Evolutionary conservation across 345 rosid genomes (phyloP), one percentile per base, ranked within the genome.

Genomic region (Citrus trifoliata): DNA sequence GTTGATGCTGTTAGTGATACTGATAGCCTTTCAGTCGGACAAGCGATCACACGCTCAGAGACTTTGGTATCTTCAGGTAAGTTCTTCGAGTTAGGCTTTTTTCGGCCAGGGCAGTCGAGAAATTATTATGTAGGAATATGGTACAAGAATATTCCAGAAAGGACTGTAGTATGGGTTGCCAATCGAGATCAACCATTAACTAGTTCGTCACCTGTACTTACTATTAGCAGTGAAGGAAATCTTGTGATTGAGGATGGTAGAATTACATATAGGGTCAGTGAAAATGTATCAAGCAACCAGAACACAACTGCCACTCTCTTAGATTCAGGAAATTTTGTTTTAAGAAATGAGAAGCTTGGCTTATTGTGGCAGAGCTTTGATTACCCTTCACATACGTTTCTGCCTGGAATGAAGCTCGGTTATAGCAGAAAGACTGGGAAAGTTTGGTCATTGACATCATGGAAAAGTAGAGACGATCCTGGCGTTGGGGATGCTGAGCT

Each of bases 281-380:
- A 73, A 3, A 73, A 56, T 33, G 1, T 59, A 66, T 22, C 30
- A 32, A 42, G 67, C 35, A 10, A 16, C 14, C 60, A 73, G n/a
- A 73, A 79, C 51, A 33, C 63, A 21, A 79, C 60, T 42, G 78
- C 53, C 6, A 27, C 46, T n/a, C 68, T 82, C 30, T 22, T 77
- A 68, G 77, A 83, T 71, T 73, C 79, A 3, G 85, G 81, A 22
- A 85, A 85, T 66, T 53, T 85, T 27, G 61, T 85, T 60, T 27
- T 82, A 7, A 78, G 84, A n/a, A 77, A 83, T 51, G 82, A 25
- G 19, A 56, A 63, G 3, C 67, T 37, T 6, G 66, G 56, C 3
- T 53, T 59, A 35, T 2, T 81, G 56, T 81, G 84, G 84, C 78
- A 35, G 55, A 78, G 84, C 25, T 82, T 82, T 51, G 84, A 82